These are phyloP conservation scores for Trypanosoma rangeli DNA, from an alignment of 208 protist genomes.

Conservation along the genomic window DNA sequence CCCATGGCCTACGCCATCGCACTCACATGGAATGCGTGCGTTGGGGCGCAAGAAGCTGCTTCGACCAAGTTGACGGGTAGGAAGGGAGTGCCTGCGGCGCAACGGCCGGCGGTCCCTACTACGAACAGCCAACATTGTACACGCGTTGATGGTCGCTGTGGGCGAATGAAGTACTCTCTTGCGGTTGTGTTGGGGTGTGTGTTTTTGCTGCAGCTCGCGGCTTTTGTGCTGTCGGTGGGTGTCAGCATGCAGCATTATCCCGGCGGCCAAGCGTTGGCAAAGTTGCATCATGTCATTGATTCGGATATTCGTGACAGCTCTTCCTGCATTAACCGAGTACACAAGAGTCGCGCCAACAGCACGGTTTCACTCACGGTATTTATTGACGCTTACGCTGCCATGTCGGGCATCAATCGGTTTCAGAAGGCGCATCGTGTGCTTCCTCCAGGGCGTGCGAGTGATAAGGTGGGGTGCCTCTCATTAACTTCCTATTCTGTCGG, in stretches of 20 bases:
- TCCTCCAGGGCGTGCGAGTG: neutral
- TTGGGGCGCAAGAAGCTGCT: neutral
- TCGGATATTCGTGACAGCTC: constrained; percentile 13
- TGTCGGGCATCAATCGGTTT: constrained; percentile 55
- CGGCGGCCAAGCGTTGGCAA: constrained; percentile 30
- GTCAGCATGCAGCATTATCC: constrained; percentile 47
- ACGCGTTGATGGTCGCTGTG: neutral
- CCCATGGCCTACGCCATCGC: constrained; percentile 44
- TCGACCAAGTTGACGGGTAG: neutral
- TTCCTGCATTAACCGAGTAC: constrained; percentile 9
- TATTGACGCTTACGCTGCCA: constrained; percentile 55
- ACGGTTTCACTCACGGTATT: constrained; percentile 35
- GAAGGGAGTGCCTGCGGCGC: neutral
- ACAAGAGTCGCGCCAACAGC: neutral
- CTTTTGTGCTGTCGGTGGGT: constrained; percentile 34
- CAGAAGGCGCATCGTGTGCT: constrained; percentile 31
- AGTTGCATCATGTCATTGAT: constrained; percentile 28
- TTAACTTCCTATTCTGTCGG: constrained; percentile 8
- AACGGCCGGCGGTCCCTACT: neutral
- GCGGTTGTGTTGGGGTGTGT: constrained; percentile 2
- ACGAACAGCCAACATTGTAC: neutral
- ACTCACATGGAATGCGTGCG: constrained; percentile 9
- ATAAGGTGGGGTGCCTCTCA: neutral
- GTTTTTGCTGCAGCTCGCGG: constrained; percentile 22
- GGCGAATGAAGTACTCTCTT: neutral